A percentile compares a stretch with the other conserved stretches of the same genome.
These are phyloP conservation scores for Barnettozyma populi DNA, from an alignment of 805 yeast genomes.

Conservation along the genomic window DNA sequence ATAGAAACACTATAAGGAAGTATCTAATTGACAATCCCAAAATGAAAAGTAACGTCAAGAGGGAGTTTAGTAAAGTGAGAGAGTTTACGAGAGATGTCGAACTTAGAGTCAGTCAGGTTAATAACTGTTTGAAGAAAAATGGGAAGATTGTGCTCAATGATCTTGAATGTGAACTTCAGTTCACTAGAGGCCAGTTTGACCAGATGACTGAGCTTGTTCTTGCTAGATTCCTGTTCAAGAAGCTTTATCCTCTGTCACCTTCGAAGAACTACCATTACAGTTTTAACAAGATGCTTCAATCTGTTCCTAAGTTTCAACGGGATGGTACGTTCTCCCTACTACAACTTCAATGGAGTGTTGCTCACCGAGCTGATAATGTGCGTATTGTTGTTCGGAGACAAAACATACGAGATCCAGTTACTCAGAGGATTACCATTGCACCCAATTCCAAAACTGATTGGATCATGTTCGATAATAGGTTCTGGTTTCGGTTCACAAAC, in stretches of 20 bases:
- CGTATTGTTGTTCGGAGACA: slow-evolving; percentile 15
- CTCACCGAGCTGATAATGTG: neutral
- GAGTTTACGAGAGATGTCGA: slow-evolving; percentile 18
- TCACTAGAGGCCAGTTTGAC: slow-evolving; percentile 17
- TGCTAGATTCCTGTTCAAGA: slow-evolving; percentile 24
- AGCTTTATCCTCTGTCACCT: slow-evolving; percentile 26
- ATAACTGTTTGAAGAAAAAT: neutral
- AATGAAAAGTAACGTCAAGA: slow-evolving; percentile 10
- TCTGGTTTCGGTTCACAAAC: slow-evolving; percentile 29
- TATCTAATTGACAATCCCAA: slow-evolving; percentile 15
- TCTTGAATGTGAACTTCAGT: slow-evolving; percentile 7
- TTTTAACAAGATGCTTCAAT: slow-evolving; percentile 15
- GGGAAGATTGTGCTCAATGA: slow-evolving; percentile 3
- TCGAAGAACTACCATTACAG: slow-evolving; percentile 21
- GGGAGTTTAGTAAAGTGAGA: slow-evolving; percentile 18
- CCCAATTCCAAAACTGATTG: slow-evolving; percentile 27
- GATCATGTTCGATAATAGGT: slow-evolving; percentile 36
- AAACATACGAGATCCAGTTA: slow-evolving; percentile 15
- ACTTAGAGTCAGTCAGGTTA: slow-evolving; percentile 8
- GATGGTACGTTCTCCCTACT: slow-evolving; percentile 17
- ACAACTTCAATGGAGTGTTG: slow-evolving; percentile 21
- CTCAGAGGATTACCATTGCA: slow-evolving; percentile 3
- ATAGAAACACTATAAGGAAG: slow-evolving; percentile 51
- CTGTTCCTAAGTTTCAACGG: slow-evolving; percentile 8
- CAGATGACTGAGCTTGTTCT: slow-evolving; percentile 17